phyloP scores from a whole-genome alignment of 176 grass and related monocot genomes.

The Lolium multiflorum region DNA sequence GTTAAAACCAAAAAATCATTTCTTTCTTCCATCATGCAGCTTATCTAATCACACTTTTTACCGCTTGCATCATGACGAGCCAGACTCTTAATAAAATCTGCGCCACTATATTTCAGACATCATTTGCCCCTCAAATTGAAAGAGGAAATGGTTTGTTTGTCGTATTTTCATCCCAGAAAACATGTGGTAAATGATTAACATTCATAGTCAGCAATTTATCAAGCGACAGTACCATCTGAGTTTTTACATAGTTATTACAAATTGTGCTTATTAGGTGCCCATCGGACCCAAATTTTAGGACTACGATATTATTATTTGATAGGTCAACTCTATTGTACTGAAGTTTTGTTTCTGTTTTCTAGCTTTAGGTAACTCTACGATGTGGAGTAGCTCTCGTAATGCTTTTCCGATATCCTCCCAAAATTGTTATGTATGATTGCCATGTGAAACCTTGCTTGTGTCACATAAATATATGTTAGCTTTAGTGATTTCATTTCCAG shows the following conservation, averaged over 20 bases:
- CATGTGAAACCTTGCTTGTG: not conserved
- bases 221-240: not conserved
- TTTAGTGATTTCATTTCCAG: not conserved
- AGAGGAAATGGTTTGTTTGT: not conserved
- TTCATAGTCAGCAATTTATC: not conserved
- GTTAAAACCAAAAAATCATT: not conserved
- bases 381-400: not conserved
- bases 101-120: not conserved
- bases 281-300: not conserved
- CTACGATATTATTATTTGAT: not conserved
- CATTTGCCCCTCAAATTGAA: not conserved
- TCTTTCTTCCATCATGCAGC: not conserved
- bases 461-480: not conserved
- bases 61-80: not conserved
- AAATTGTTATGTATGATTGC: not conserved
- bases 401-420: not conserved
- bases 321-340: not conserved
- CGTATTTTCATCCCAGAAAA: not conserved
- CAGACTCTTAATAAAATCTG: not conserved
- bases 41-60: not conserved
- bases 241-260: not conserved
- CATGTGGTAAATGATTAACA: not conserved
- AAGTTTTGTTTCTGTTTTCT: not conserved
- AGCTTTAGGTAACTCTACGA: not conserved
- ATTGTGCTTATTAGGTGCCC: not conserved